Evolutionary conservation across 176 grass and related monocot species (phyloP).

Genomic region (Pharus latifolius): DNA sequence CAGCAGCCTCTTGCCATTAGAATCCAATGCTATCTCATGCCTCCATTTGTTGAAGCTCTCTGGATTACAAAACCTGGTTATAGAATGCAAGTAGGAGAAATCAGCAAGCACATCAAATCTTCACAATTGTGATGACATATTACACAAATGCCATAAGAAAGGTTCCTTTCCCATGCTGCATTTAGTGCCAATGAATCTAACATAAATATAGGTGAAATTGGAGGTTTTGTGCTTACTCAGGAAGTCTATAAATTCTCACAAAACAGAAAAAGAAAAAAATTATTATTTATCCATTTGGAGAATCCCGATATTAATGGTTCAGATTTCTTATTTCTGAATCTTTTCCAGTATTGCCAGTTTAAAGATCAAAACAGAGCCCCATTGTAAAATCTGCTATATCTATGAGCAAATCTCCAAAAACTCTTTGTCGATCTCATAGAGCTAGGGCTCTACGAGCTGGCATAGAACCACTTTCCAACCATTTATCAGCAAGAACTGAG

Average conservation of each 20-base stretch:
- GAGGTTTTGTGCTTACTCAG: not conserved
- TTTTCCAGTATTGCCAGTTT: not conserved
- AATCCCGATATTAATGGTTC: not conserved
- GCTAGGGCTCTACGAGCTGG: too few relatives aligned
- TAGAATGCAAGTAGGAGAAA: slow-evolving; percentile 11
- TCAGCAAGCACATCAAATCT: not conserved
- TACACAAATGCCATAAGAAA: not conserved
- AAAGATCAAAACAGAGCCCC: too few relatives aligned
- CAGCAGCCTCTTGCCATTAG: slow-evolving; percentile 75
- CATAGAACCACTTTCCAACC: too few relatives aligned
- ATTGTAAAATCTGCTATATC: too few relatives aligned
- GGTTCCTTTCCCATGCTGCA: not conserved
- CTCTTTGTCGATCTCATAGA: too few relatives aligned
- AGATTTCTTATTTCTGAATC: not conserved
- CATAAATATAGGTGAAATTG: not conserved
- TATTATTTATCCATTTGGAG: not conserved
- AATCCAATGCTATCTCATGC: slow-evolving; percentile 86
- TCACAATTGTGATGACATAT: not conserved
- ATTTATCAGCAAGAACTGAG: too few relatives aligned
- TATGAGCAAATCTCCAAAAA: too few relatives aligned
- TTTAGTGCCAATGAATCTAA: not conserved
- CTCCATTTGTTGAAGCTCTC: slow-evolving; percentile 64
- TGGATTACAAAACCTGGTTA: slow-evolving; percentile 68
- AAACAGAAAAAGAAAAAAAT: not conserved
- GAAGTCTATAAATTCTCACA: not conserved